phyloP scores from a whole-genome alignment of 192 early-diverging fungal genomes.

The Umbelopsis vinacea region DNA sequence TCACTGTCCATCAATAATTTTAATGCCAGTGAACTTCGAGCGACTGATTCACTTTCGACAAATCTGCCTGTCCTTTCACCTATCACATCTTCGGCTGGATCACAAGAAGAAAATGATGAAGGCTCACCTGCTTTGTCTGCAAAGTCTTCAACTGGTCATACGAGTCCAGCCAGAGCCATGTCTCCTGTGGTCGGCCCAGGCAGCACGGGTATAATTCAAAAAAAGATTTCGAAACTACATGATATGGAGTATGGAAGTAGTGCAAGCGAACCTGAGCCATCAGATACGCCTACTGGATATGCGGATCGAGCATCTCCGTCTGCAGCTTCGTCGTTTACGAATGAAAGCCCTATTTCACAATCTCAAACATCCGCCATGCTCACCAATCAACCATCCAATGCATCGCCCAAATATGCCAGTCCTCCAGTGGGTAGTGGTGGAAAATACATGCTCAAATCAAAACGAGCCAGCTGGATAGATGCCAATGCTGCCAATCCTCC shows the following conservation, averaged over 20 bases:
- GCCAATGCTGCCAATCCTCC: constrained; percentile 21
- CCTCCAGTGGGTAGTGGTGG: constrained; percentile 36
- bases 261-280: constrained; percentile 15
- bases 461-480: constrained; percentile 39
- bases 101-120: background rate
- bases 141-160: constrained; percentile 1
- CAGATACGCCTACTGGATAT: background rate
- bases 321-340: background rate
- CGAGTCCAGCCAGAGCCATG: background rate
- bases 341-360: constrained; percentile 15
- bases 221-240: constrained; percentile 22
- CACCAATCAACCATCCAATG: background rate
- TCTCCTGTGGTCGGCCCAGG: background rate
- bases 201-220: background rate
- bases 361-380: background rate
- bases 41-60: background rate
- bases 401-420: constrained; percentile 38
- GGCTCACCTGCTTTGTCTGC: constrained; percentile 8
- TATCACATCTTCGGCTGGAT: constrained; percentile 11
- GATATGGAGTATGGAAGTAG: constrained; percentile 31
- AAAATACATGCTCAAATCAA: constrained; percentile 34
- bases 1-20: background rate
- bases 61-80: background rate
- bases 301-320: background rate
- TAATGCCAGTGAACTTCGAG: background rate